Evolutionary conservation across 73 alveolate species (phyloP).

Genomic region (Tetrahymena thermophila): DNA sequence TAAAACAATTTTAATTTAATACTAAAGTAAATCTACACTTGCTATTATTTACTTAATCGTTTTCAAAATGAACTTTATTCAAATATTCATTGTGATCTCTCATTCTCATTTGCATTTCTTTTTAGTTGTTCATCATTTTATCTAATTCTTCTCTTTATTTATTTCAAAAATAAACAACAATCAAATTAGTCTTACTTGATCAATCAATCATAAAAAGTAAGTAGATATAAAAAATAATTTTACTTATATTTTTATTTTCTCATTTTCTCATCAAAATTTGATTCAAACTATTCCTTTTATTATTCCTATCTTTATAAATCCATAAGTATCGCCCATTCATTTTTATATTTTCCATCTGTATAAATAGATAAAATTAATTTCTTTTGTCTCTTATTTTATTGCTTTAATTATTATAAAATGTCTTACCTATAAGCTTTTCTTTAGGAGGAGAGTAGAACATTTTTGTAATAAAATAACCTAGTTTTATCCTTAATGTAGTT

Average conservation of each 20-base stretch:
- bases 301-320: neutral
- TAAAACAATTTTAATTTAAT: neutral
- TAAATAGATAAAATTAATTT: neutral
- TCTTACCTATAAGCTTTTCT: neutral
- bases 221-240: neutral
- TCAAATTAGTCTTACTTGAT: neutral
- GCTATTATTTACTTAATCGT: neutral
- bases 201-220: neutral
- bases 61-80: neutral
- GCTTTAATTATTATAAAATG: neutral
- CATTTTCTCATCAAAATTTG: neutral
- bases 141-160: neutral
- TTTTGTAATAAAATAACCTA: neutral
- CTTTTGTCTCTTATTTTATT: neutral
- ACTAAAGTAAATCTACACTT: neutral
- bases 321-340: neutral
- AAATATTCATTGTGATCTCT: neutral
- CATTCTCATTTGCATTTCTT: neutral
- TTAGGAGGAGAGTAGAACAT: neutral
- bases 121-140: neutral
- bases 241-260: neutral
- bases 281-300: neutral
- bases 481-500: neutral
- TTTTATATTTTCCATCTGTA: neutral
- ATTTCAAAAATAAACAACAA: neutral